Evolutionary conservation across 352 stramenopile species (phyloP).

Genomic region (Peronosclerospora sorghi): DNA sequence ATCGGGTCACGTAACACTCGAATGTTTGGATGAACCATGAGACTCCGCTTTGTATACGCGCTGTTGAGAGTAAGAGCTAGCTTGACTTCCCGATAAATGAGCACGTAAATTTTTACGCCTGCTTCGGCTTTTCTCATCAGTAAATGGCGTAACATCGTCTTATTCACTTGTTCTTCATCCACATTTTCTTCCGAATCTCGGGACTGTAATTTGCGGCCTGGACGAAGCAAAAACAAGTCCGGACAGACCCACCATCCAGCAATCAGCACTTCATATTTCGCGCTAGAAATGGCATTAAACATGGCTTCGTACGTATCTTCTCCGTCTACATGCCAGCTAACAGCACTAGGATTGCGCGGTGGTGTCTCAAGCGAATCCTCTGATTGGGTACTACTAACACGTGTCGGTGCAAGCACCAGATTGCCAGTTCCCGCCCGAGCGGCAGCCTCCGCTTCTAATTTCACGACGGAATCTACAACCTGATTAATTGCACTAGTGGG

Average conservation of each 20-base stretch:
- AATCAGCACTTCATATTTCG: constrained; percentile 86
- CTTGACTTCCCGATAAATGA: constrained; percentile 88
- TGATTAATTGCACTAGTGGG: constrained; percentile 17
- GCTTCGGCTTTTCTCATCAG: constrained; percentile 68
- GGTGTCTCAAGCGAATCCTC: constrained; percentile 37
- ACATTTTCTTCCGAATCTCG: constrained; percentile 18
- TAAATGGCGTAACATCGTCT: constrained; percentile 66
- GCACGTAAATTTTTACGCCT: constrained; percentile 83
- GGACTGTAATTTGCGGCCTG: constrained; percentile 36
- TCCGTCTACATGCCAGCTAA: constrained; percentile 81
- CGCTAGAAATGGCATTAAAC: constrained; percentile 74
- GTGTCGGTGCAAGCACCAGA: constrained; percentile 12
- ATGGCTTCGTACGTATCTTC: constrained; percentile 83
- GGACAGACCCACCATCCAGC: constrained; percentile 86
- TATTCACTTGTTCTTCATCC: constrained; percentile 35
- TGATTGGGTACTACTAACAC: constrained; percentile 47
- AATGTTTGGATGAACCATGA: constrained; percentile 81
- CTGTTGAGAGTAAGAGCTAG: constrained; percentile 83
- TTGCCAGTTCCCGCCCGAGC: constrained; percentile 17
- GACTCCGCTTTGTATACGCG: constrained; percentile 68
- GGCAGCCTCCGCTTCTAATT: constrained; percentile 18
- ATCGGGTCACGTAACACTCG: constrained; percentile 84
- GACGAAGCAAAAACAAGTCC: constrained; percentile 72
- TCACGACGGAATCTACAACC: constrained; percentile 23
- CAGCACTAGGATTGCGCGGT: constrained; percentile 33